Percentiles rank a stretch among this genome's conserved stretches.
Conservation (phyloP, 257 asterid genomes). For the Solanum megistacrolobum region DNA sequence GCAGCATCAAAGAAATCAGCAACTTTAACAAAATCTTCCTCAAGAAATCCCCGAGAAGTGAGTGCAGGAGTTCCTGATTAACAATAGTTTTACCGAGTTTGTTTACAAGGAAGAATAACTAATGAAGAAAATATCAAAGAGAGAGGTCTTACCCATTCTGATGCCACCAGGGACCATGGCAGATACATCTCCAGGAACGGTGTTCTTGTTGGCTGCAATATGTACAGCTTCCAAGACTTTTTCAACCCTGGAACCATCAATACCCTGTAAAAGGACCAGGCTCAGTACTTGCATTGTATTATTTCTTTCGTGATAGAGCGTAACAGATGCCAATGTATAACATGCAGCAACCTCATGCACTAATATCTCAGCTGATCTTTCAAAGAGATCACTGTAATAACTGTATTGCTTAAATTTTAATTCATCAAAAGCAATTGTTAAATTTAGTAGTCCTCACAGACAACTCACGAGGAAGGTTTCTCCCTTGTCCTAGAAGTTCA, state of each 20-base stretch:
- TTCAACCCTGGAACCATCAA: conserved; percentile 98
- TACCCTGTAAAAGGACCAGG: conserved; percentile 47
- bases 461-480: background rate
- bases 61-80: conserved; percentile 87
- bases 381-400: background rate
- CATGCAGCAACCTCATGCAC: background rate
- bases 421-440: background rate
- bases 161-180: conserved; percentile 99
- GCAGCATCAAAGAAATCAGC: conserved; percentile 86
- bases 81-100: background rate
- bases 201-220: conserved; percentile 94
- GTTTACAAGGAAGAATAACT: background rate
- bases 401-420: background rate
- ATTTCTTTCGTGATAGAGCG: background rate
- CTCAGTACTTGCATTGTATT: background rate
- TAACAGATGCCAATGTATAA: background rate
- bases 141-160: conserved; percentile 69
- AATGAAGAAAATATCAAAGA: background rate
- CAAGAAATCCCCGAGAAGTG: conserved; percentile 81
- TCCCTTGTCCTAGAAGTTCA: background rate
- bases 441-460: background rate
- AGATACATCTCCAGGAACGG: conserved; percentile 98
- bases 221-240: conserved; percentile 88
- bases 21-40: conserved; percentile 81
- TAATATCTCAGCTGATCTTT: background rate